These are phyloP conservation scores for Barbatosphaeria neglecta DNA, from an alignment of 495 filamentous ascomycete genomes.

Conservation along the genomic window DNA sequence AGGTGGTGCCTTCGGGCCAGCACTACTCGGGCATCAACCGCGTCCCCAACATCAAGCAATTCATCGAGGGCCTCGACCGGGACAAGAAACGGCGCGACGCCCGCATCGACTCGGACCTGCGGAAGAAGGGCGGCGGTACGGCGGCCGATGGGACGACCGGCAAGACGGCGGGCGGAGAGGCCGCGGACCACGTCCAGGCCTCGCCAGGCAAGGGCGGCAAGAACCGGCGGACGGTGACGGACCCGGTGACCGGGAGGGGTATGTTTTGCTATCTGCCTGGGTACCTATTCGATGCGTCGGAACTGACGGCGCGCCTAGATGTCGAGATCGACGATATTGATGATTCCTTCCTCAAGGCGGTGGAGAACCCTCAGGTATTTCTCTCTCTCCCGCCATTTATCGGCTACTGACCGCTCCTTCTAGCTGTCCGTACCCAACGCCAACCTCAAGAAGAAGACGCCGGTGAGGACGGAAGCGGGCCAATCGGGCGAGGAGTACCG, in stretches of 20 bases:
- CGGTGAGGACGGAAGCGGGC: slow-evolving; percentile 47
- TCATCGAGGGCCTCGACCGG: slow-evolving; percentile 63
- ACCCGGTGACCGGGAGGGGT: slow-evolving; percentile 68
- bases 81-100: slow-evolving; percentile 68
- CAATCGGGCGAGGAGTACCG: slow-evolving; percentile 62
- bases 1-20: slow-evolving; percentile 21
- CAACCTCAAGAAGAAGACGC: slow-evolving; percentile 65
- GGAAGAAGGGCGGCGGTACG: slow-evolving; percentile 22
- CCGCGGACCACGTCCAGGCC: slow-evolving; percentile 28
- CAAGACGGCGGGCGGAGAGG: slow-evolving; percentile 17
- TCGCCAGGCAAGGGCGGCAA: slow-evolving; percentile 21
- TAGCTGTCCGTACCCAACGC: slow-evolving; percentile 81
- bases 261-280: not conserved
- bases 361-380: slow-evolving; percentile 55
- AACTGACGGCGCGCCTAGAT: slow-evolving; percentile 21
- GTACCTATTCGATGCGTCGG: not conserved
- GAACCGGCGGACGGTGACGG: slow-evolving; percentile 59
- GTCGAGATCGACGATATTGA: slow-evolving; percentile 81
- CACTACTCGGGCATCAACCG: slow-evolving; percentile 61
- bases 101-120: slow-evolving; percentile 45
- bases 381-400: not conserved
- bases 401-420: not conserved
- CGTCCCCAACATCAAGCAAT: slow-evolving; percentile 77
- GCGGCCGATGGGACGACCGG: too few relatives aligned
- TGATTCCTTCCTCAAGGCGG: slow-evolving; percentile 54